Conservation (phyloP, 2,329 filamentous ascomycete genomes). For the Fusarium musae region DNA sequence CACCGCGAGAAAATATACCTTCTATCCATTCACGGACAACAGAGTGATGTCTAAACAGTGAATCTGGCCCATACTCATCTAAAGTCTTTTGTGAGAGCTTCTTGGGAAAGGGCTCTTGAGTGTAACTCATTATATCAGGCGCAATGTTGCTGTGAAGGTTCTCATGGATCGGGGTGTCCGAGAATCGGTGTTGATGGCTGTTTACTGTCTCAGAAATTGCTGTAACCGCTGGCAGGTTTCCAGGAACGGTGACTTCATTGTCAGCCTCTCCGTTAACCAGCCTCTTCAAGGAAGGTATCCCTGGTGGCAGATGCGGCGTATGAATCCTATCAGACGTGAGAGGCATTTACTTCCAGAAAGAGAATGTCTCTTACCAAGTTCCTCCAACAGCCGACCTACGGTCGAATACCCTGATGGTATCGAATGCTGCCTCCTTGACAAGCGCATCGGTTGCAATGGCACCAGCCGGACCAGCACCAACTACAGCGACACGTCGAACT, state of each 20-base stretch:
- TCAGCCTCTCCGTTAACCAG: slow-evolving; percentile 27
- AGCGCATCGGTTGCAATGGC: slow-evolving; percentile 33
- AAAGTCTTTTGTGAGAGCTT: slow-evolving; percentile 5
- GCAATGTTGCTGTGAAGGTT: slow-evolving; percentile 28
- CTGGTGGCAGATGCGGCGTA: slow-evolving; percentile 9
- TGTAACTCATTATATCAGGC: slow-evolving; percentile 24
- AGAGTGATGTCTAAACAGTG: slow-evolving; percentile 15
- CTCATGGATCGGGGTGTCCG: slow-evolving; percentile 11
- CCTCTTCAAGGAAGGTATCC: slow-evolving; percentile 4
- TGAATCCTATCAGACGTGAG: slow-evolving; percentile 6
- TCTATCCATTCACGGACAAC: slow-evolving; percentile 26
- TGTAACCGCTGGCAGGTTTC: slow-evolving; percentile 27
- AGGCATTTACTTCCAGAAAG: neutral
- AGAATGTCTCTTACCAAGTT: slow-evolving; percentile 7
- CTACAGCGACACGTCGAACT: slow-evolving; percentile 12
- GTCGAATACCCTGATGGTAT: slow-evolving; percentile 28
- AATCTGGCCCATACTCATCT: slow-evolving; percentile 4
- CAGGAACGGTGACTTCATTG: slow-evolving; percentile 15
- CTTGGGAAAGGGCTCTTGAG: slow-evolving; percentile 16
- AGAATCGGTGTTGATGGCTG: slow-evolving; percentile 34
- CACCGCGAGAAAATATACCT: slow-evolving; percentile 5
- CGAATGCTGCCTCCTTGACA: slow-evolving; percentile 24
- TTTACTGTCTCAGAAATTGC: slow-evolving; percentile 31
- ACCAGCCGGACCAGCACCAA: slow-evolving; percentile 30
- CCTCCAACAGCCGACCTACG: slow-evolving; percentile 17